A percentile compares a stretch with the other conserved stretches of the same genome.
Conservation (phyloP, 768 basidiomycete genomes). For the Naematelia encephala region DNA sequence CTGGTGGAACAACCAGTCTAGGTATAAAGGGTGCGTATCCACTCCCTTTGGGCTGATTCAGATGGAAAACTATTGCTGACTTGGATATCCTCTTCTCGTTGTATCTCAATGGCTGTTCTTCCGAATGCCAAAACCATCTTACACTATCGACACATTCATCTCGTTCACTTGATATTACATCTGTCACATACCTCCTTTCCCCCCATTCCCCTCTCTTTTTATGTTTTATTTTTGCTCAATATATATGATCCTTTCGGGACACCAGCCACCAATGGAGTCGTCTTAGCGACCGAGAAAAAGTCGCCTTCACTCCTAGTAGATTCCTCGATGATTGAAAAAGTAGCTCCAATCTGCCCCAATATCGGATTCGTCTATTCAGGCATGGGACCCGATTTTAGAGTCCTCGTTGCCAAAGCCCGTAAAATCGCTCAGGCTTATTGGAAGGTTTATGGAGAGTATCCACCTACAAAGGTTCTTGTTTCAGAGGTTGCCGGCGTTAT, state of each 20-base stretch:
- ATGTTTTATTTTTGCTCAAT: too few relatives aligned
- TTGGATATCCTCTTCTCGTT: too few relatives aligned
- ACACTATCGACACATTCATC: too few relatives aligned
- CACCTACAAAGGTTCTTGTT: slow-evolving; percentile 89
- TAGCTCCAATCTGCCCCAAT: slow-evolving; percentile 94
- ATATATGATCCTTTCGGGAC: not conserved
- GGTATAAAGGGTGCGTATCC: slow-evolving; percentile 84
- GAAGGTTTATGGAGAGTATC: slow-evolving; percentile 99
- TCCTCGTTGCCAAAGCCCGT: slow-evolving; percentile 86
- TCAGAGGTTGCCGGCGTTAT: slow-evolving; percentile 97
- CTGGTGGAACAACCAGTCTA: slow-evolving; percentile 90
- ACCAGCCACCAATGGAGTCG: slow-evolving; percentile 95
- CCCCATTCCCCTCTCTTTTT: not conserved
- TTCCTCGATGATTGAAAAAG: slow-evolving; percentile 96
- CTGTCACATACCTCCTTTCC: not conserved
- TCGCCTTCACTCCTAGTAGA: slow-evolving; percentile 95
- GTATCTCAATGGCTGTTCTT: too few relatives aligned
- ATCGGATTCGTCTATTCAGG: slow-evolving; percentile 99
- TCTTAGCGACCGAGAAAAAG: slow-evolving; percentile 99
- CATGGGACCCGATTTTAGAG: slow-evolving; percentile 98
- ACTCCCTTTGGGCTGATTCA: not conserved
- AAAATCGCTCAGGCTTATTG: slow-evolving; percentile 99
- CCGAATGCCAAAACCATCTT: too few relatives aligned
- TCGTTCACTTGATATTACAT: too few relatives aligned
- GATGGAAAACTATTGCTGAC: not conserved